Evolutionary conservation across 768 basidiomycete species (phyloP).

Genomic region (Rossbeevera mucosa): DNA sequence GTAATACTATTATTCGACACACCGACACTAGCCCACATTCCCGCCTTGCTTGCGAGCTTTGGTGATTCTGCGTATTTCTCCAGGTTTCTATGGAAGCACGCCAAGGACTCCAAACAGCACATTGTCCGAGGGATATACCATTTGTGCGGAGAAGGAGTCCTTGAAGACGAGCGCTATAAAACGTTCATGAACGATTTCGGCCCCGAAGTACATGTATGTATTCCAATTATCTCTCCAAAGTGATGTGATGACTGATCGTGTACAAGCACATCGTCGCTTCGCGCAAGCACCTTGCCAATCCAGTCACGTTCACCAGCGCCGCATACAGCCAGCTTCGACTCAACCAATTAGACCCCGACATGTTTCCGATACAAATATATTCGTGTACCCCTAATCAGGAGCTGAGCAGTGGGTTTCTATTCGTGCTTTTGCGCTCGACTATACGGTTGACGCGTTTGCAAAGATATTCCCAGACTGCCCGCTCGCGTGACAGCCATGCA

Average conservation of each 20-base stretch:
- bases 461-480: conserved; percentile 43
- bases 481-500: conserved; percentile 40
- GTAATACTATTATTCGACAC: conserved; percentile 68
- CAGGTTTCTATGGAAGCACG: conserved; percentile 42
- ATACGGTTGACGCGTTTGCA: conserved; percentile 8
- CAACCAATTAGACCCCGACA: conserved; percentile 59
- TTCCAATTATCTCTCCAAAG: neutral
- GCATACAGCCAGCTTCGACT: conserved; percentile 71
- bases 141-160: conserved; percentile 62
- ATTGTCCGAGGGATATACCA: conserved; percentile 58
- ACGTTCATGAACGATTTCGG: conserved; percentile 70
- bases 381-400: conserved; percentile 37
- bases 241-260: conserved; percentile 1
- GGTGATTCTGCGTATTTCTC: conserved; percentile 44
- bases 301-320: conserved; percentile 68
- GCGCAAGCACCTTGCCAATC: conserved; percentile 54
- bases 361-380: conserved; percentile 70
- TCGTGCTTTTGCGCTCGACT: neutral
- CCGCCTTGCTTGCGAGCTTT: conserved; percentile 47
- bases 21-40: conserved; percentile 56
- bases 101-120: conserved; percentile 39
- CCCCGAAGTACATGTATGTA: conserved; percentile 53
- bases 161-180: conserved; percentile 65
- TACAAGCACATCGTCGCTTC: conserved; percentile 73
- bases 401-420: conserved; percentile 31